phyloP scores from a whole-genome alignment of 129 eudicot genomes.

The Chrysanthemum seticuspe region DNA sequence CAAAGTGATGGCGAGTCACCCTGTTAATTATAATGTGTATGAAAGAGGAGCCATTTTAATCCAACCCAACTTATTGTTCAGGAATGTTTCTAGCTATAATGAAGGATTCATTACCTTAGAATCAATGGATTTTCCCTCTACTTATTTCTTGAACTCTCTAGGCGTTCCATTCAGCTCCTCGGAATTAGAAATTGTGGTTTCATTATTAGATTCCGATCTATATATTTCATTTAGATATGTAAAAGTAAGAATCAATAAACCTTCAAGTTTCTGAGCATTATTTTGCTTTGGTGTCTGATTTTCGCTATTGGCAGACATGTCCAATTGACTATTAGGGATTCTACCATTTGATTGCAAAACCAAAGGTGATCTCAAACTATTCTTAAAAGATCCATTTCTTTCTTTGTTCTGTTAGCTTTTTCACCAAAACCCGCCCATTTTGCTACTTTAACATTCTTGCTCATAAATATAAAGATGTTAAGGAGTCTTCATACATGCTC shows the following conservation, averaged over 20 bases:
- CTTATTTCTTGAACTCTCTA: slow-evolving; percentile 12
- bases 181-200: neutral
- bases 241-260: slow-evolving; percentile 25
- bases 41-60: no score
- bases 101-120: slow-evolving; percentile 21
- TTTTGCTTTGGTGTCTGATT: slow-evolving; percentile 37
- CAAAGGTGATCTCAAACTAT: slow-evolving; percentile 55
- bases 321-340: slow-evolving; percentile 42
- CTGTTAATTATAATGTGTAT: no score
- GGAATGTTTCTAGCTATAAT: neutral
- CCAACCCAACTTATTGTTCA: no score
- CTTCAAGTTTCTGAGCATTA: slow-evolving; percentile 49
- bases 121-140: slow-evolving; percentile 13
- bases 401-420: slow-evolving; percentile 49
- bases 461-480: no score
- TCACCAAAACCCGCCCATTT: slow-evolving; percentile 48
- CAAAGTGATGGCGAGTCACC: no score
- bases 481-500: no score
- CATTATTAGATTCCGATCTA: no score
- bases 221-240: no score
- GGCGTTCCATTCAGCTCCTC: slow-evolving; percentile 19
- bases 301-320: slow-evolving; percentile 41
- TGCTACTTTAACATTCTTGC: no score
- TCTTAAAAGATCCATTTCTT: slow-evolving; percentile 62
- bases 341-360: slow-evolving; percentile 45